These are phyloP conservation scores for Copromyces sp. DNA, from an alignment of 495 filamentous ascomycete genomes.

Conservation along the genomic window DNA sequence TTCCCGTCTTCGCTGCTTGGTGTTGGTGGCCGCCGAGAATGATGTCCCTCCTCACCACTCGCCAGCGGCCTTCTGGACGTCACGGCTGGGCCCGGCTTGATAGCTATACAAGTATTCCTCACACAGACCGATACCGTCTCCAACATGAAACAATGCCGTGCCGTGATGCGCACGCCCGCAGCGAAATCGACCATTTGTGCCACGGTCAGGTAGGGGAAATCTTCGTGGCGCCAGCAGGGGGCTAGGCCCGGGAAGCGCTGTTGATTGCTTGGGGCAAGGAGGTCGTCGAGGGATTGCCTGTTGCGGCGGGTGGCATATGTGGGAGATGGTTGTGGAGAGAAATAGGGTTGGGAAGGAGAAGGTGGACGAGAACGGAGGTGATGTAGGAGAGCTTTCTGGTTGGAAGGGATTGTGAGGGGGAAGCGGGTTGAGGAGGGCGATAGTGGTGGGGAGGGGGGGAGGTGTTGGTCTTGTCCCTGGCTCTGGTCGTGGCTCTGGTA, in stretches of 20 bases:
- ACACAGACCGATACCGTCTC: slow-evolving; percentile 26
- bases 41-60: background rate
- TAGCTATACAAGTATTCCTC: slow-evolving; percentile 10
- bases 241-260: slow-evolving; percentile 28
- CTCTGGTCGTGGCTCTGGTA: background rate
- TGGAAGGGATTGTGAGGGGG: background rate
- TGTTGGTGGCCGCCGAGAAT: background rate
- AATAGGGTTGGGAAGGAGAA: background rate
- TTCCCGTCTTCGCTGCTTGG: slow-evolving; percentile 6
- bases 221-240: slow-evolving; percentile 46
- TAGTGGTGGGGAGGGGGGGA: background rate
- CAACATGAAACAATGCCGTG: slow-evolving; percentile 42
- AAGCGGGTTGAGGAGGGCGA: background rate
- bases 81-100: slow-evolving; percentile 4
- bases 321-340: background rate
- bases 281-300: background rate
- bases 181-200: slow-evolving; percentile 41
- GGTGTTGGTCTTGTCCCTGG: background rate
- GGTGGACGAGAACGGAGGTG: background rate
- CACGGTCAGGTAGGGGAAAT: slow-evolving; percentile 46
- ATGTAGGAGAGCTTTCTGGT: background rate
- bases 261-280: background rate
- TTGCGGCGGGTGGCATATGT: background rate
- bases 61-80: background rate
- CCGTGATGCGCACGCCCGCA: slow-evolving; percentile 46